These are phyloP conservation scores for Raphanus hybrid DNA, from an alignment of 441 rosid genomes.

Conservation along the genomic window DNA sequence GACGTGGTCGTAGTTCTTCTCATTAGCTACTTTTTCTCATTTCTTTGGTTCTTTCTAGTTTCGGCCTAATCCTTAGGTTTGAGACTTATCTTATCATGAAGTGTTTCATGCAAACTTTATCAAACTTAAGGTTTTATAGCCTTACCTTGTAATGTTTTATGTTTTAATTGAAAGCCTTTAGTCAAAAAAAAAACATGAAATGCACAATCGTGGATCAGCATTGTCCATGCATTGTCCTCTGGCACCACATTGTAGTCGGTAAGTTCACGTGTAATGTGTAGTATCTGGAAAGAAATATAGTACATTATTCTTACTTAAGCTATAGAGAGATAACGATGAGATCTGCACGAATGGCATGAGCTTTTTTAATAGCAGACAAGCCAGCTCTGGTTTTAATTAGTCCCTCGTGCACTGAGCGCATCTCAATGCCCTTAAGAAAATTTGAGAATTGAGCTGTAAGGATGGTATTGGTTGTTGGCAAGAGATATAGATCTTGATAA, in stretches of 20 bases:
- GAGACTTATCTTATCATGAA: too few species aligned
- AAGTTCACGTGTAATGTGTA: neutral
- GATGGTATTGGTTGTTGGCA: conserved; percentile 21
- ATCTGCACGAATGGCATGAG: conserved; percentile 6
- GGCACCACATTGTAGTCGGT: neutral
- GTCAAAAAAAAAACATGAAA: too few species aligned
- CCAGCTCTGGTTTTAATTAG: neutral
- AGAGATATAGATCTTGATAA: conserved; percentile 32
- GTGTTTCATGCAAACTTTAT: too few species aligned
- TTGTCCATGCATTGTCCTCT: neutral
- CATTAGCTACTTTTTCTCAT: too few species aligned
- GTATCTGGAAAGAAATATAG: neutral
- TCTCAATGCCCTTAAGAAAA: conserved; percentile 18
- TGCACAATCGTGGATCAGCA: neutral
- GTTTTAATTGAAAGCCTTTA: too few species aligned
- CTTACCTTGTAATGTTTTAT: too few species aligned
- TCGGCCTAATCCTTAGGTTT: too few species aligned
- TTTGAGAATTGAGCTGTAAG: conserved; percentile 19
- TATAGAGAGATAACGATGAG: neutral
- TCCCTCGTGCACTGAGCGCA: conserved; percentile 2
- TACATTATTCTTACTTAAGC: neutral
- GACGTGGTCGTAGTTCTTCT: too few species aligned
- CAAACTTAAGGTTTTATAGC: too few species aligned
- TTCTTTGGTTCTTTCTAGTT: too few species aligned
- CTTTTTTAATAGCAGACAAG: conserved; percentile 18